Percentiles rank a stretch among this genome's conserved stretches.
Evolutionary conservation across 2,329 filamentous ascomycete species (phyloP).

Genomic region (Exserohilum rostratum): DNA sequence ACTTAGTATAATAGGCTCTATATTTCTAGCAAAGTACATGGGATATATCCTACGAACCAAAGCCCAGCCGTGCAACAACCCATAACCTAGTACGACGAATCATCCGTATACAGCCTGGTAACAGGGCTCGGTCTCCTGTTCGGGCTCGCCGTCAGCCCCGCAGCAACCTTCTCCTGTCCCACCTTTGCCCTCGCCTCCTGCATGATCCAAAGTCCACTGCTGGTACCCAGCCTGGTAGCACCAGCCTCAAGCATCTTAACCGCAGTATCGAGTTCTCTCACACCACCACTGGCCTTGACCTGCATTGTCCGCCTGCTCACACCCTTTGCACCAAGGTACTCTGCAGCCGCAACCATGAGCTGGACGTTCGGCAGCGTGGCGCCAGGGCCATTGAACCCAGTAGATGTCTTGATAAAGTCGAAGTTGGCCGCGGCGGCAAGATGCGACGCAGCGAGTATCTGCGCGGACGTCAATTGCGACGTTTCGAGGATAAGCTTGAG

Average conservation of each 20-base stretch:
- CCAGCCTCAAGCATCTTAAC: conserved; percentile 62
- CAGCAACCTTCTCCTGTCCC: conserved; percentile 30
- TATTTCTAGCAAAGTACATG: neutral
- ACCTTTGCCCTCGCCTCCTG: conserved; percentile 49
- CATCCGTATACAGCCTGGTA: conserved; percentile 48
- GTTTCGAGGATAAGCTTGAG: conserved; percentile 67
- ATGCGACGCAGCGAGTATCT: conserved; percentile 61
- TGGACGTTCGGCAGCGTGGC: conserved; percentile 60
- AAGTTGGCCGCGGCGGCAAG: conserved; percentile 60
- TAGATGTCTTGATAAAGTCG: conserved; percentile 67
- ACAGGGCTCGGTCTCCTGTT: conserved; percentile 28
- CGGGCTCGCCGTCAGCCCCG: conserved; percentile 18
- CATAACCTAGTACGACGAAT: conserved; percentile 22
- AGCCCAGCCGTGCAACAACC: neutral
- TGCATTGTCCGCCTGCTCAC: conserved; percentile 48
- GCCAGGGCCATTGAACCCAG: conserved; percentile 63
- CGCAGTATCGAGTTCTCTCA: conserved; percentile 58
- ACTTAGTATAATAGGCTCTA: neutral
- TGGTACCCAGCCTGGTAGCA: conserved; percentile 62
- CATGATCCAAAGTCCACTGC: conserved; percentile 62
- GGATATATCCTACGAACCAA: neutral
- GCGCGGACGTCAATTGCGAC: conserved; percentile 54
- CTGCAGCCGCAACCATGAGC: conserved; percentile 59
- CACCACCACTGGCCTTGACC: conserved; percentile 66
- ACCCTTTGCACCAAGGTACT: conserved; percentile 48